phyloP scores from a whole-genome alignment of 805 yeast genomes.

The Metschnikowia continentalis region DNA sequence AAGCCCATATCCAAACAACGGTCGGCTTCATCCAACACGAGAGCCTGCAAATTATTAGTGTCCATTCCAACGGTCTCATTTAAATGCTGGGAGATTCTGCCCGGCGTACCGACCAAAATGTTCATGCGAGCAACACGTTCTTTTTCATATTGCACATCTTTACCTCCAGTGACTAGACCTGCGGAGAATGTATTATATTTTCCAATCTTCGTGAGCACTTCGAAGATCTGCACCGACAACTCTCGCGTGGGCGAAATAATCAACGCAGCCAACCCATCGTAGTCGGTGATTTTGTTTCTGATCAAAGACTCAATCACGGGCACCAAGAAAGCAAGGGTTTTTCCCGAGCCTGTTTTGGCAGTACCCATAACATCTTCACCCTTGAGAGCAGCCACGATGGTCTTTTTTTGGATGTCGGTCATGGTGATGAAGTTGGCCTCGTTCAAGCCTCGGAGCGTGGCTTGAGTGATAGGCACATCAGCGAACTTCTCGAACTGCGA shows the following conservation, averaged over 20 bases:
- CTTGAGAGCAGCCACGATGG: conserved; percentile 72
- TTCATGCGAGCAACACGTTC: conserved; percentile 78
- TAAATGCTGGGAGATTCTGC: conserved; percentile 83
- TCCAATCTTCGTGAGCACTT: conserved; percentile 80
- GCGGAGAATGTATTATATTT: conserved; percentile 73
- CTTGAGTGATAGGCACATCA: conserved; percentile 70
- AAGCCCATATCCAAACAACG: conserved; percentile 93
- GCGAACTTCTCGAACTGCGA: conserved; percentile 40
- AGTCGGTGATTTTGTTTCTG: conserved; percentile 70
- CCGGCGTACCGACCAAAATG: conserved; percentile 88
- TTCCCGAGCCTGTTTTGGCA: conserved; percentile 89
- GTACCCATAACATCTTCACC: conserved; percentile 82
- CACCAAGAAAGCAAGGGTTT: conserved; percentile 79
- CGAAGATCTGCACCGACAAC: conserved; percentile 85
- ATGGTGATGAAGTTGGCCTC: conserved; percentile 73
- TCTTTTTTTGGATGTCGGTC: conserved; percentile 81
- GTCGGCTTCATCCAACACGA: conserved; percentile 90
- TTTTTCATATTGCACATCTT: conserved; percentile 75
- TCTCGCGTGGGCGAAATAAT: conserved; percentile 92
- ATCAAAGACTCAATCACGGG: conserved; percentile 73
- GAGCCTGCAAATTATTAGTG: conserved; percentile 65
- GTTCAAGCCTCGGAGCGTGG: conserved; percentile 66
- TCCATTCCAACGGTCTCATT: conserved; percentile 85
- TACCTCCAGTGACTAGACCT: conserved; percentile 91
- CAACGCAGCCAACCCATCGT: conserved; percentile 85